Evolutionary conservation across 2,329 filamentous ascomycete species (phyloP), one percentile per base, ranked within the genome.

Genomic region (Verticillium tricorpus): DNA sequence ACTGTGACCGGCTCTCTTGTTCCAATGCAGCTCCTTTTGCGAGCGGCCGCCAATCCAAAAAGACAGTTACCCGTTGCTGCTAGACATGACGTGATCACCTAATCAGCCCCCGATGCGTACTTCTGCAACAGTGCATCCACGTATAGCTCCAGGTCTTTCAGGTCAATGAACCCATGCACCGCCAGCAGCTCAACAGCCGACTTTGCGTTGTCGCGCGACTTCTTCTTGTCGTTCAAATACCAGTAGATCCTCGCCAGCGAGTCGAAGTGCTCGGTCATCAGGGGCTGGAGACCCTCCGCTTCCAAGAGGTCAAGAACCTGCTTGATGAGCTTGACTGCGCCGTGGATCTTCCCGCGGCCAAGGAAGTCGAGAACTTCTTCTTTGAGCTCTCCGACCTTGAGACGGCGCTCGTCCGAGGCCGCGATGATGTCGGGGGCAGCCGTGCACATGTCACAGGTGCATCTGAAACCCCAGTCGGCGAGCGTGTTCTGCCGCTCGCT

Each of bases 401-500:
- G 54, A n/a, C 69, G 67, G 9, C 70, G 69, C 59, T 66, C 69
- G 58, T 73, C 71, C 14, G 71, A 73, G 1, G 65, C 69, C 9
- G 67, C 78, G 28, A 69, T 56, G 14, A 67, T 69, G 1, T 64
- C 64, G 37, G 67, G 66, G 1, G 69, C 65, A 28, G 68, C 68
- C 14, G 63, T 65, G 61, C 71, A 73, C 14, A 72, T 65, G 25
- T 61, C 65, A 57, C 71, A 73, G 37, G 64, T 67, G 60, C 71
- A 73, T 37, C 65, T 68, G 54, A 73, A 73, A 17, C 70, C 70
- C 70, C 70, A 73, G 5, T 69, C 69, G 52, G 57, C 59, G 15
- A 73, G 64, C 12, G 62, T 60, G 5, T 40, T 58, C 52, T 69
- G 70, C 37, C 71, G 65, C 50, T 71, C 67, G 50, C 68, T 60